Conservation (phyloP, 1,284 basidiomycete genomes). For the Erythrobasidium hasegawianum region DNA sequence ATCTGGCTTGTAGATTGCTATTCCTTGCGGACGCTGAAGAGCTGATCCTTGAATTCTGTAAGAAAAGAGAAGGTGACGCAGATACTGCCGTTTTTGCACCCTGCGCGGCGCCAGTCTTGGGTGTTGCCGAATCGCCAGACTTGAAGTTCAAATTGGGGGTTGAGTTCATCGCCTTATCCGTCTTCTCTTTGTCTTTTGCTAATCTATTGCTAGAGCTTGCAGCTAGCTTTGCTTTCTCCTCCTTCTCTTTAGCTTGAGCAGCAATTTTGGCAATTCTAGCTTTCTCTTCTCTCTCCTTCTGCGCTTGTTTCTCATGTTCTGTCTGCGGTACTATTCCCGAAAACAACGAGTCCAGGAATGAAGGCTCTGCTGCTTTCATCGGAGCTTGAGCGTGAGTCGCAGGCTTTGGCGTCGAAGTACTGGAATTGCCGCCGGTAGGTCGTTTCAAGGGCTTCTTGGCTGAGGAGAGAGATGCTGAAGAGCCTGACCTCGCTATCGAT, state of each 20-base stretch:
- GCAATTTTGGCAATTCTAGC: background rate
- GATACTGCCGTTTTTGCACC: background rate
- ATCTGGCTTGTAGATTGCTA: conserved; percentile 3
- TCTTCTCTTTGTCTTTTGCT: conserved; percentile 19
- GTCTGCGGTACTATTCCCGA: conserved; percentile 27
- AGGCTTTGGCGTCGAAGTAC: conserved; percentile 5
- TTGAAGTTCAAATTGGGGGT: background rate
- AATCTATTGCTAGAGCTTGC: background rate
- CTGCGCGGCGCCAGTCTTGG: background rate
- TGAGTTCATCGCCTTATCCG: conserved; percentile 1
- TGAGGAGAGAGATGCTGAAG: too few species aligned
- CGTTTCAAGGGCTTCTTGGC: too few species aligned
- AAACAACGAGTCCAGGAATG: conserved; percentile 28
- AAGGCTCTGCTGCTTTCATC: conserved; percentile 6
- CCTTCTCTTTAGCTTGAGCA: background rate
- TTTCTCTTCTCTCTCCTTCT: conserved; percentile 24
- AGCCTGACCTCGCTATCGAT: too few species aligned
- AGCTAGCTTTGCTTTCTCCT: conserved; percentile 3
- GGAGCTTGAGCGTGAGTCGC: background rate
- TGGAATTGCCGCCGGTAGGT: background rate
- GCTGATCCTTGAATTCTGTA: conserved; percentile 1
- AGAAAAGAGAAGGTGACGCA: background rate
- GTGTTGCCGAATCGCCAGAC: background rate
- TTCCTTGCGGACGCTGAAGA: background rate
- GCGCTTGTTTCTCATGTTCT: conserved; percentile 24